Evolutionary conservation across 345 rosid genomes (phyloP).

Genomic region (Xanthoceras sorbifolium): DNA sequence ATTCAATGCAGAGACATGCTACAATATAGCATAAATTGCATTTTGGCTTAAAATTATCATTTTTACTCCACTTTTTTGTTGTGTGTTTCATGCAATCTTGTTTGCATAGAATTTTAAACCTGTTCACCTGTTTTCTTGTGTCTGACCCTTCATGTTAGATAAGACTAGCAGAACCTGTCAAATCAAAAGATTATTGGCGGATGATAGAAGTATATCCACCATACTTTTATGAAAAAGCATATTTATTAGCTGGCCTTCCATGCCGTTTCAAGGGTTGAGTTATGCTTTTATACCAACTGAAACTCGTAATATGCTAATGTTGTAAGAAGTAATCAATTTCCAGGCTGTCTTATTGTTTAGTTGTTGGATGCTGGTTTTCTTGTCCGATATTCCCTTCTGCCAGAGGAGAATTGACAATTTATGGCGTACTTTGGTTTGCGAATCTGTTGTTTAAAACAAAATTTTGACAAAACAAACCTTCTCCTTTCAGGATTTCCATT

Average conservation of each 20-base stretch:
- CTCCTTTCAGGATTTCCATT: conserved; percentile 90
- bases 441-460: conserved; percentile 25
- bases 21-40: not conserved
- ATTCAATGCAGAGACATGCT: not conserved
- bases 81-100: not conserved
- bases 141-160: not conserved
- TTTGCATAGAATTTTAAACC: not conserved
- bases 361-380: conserved; percentile 5
- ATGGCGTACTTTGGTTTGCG: conserved; percentile 26
- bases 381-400: conserved; percentile 15
- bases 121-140: not conserved
- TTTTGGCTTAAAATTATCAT: not conserved
- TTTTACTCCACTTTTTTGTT: not conserved
- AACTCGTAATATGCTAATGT: not conserved
- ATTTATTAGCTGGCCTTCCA: not conserved
- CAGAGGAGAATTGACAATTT: conserved; percentile 14
- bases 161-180: too few relatives aligned
- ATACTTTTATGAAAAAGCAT: not conserved
- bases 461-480: conserved; percentile 54
- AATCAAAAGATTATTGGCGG: too few relatives aligned
- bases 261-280: not conserved
- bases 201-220: not conserved
- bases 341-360: conserved; percentile 8
- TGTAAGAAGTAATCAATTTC: not conserved
- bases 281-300: not conserved